Conservation (phyloP, 805 yeast species). For the Sugiyamaella marilandica region DNA sequence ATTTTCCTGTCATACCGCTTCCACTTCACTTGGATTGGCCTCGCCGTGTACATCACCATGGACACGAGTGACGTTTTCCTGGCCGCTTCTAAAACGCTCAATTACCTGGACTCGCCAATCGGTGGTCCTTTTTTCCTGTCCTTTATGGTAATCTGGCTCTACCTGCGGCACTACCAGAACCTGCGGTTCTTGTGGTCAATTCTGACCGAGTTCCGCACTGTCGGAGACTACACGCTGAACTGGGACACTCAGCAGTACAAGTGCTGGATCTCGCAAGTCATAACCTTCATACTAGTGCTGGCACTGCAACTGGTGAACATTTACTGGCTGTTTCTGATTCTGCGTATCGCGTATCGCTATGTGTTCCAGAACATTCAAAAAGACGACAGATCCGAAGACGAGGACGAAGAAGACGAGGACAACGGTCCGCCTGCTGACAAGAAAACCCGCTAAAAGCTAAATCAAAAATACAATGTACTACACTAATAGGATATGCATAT, state of each 20-base stretch:
- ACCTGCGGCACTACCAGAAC: conserved; percentile 83
- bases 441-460: not conserved
- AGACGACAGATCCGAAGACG: conserved; percentile 88
- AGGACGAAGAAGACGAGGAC: conserved; percentile 48
- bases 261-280: conserved; percentile 91
- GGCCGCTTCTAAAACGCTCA: conserved; percentile 77
- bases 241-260: conserved; percentile 92
- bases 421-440: conserved; percentile 11
- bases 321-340: conserved; percentile 81
- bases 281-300: conserved; percentile 70
- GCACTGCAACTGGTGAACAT: conserved; percentile 81
- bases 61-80: conserved; percentile 90
- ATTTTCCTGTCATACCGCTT: conserved; percentile 85
- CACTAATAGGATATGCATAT: not conserved
- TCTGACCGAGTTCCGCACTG: conserved; percentile 77
- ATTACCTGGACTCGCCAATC: conserved; percentile 67
- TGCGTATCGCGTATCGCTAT: conserved; percentile 69
- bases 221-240: conserved; percentile 75
- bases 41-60: conserved; percentile 89
- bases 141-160: conserved; percentile 75
- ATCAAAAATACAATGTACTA: not conserved
- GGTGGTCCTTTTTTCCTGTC: conserved; percentile 62
- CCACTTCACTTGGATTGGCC: conserved; percentile 95
- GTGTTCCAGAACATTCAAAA: conserved; percentile 54
- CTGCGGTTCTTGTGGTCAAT: conserved; percentile 54